Evolutionary conservation across 352 stramenopile species (phyloP), one percentile per base, ranked within the genome.

Genomic region (Globisporangium nagaii): DNA sequence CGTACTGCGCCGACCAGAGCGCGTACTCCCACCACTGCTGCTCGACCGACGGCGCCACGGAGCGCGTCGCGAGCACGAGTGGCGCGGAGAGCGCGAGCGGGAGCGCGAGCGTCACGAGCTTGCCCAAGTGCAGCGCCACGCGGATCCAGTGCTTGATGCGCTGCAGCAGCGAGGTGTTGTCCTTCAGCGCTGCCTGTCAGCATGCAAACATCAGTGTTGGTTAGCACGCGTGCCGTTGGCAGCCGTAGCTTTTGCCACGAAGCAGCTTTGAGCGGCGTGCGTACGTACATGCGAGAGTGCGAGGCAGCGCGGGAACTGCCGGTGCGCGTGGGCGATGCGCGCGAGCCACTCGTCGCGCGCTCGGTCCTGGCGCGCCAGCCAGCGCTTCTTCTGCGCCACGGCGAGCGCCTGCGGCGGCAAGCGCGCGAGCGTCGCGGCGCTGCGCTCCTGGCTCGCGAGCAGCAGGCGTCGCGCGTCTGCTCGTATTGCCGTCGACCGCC

Each of bases 11-110:
- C 6, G 75, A 46, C 69, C 73, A 88, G 15, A 89, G 34, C 7
- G 82, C 71, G 28, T 87, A 65, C 15, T 62, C 63, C 84, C 85
- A 94, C 81, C 79, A 93, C 28, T 63, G 59, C 15, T 77, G 30
- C 37, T 75, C 65, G n/a, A 86, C 24, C 0, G 63, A 39, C 11
- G 73, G 61, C 9, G 58, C 40, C 5, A 67, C 52, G 1, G 62
- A 65, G 15, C 65, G 63, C 17, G 49, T 40, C 5, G 66, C 53
- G n/a, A 78, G 36, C 12, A 84, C 55, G 13, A 87, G 28, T 15
- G 79, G 82, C 34, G 75, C 72, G 9, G 75, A 75, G 12, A 65
- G 28, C 0, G 70, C 60, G 9, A 90, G 61, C 13, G 79, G 79
- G 22, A 79, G 39, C 28, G 69, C 59, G 12, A 93, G 66, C 28